These are phyloP conservation scores for Neodidymelliopsis sp. DNA, from an alignment of 2,329 filamentous ascomycete species.

Conservation along the genomic window DNA sequence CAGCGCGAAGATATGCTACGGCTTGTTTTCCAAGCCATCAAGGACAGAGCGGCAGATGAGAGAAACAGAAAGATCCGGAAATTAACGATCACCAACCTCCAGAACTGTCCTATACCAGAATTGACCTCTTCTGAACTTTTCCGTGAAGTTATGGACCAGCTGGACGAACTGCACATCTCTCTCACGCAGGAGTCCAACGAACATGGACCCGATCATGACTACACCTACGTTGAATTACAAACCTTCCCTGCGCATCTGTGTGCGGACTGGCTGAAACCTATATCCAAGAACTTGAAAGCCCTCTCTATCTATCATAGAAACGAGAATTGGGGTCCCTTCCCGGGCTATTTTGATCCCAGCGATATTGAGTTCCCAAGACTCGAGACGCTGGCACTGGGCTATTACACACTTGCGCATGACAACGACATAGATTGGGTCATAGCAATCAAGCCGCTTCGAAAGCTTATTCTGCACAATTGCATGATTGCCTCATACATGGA, in stretches of 20 bases:
- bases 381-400: conserved; percentile 14
- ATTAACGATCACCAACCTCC: conserved; percentile 17
- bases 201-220: conserved; percentile 14
- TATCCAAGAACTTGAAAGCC: conserved; percentile 11
- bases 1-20: background rate
- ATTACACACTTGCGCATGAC: conserved; percentile 22
- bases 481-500: conserved; percentile 16
- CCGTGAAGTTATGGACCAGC: conserved; percentile 10
- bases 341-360: conserved; percentile 15
- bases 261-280: conserved; percentile 13
- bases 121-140: conserved; percentile 18
- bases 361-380: conserved; percentile 17
- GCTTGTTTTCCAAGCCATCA: conserved; percentile 1
- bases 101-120: conserved; percentile 12
- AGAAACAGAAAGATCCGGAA: conserved; percentile 15
- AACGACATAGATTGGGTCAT: conserved; percentile 18
- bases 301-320: conserved; percentile 3
- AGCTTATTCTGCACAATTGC: conserved; percentile 16
- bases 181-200: conserved; percentile 16
- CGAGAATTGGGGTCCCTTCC: conserved; percentile 22
- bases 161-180: conserved; percentile 18
- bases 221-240: conserved; percentile 12
- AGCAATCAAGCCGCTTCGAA: conserved; percentile 9
- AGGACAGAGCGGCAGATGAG: background rate
- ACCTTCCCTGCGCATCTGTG: conserved; percentile 14